Evolutionary conservation across 306 rosid genomes (phyloP), one percentile per base, ranked within the genome.

Genomic region (Casuarina equisetifolia): DNA sequence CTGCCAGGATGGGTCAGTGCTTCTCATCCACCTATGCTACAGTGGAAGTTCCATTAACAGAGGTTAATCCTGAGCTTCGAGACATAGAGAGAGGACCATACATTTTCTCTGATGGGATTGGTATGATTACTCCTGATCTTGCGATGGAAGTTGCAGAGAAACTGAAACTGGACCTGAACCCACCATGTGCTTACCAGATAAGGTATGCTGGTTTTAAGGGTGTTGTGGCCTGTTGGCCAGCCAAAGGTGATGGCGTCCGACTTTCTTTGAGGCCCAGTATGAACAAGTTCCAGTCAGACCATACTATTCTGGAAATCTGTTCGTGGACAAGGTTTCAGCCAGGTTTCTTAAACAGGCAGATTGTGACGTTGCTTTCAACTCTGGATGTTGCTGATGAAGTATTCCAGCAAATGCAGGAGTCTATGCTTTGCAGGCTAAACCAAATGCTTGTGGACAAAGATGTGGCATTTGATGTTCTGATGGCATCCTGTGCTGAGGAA

Each of bases 1-100:
- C 98, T 77, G 95, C 98, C 48, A 86, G 98, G 81, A 93, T 93
- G 92, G 98, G 97, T 32, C 97, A 57, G 67, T 93, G 98, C 74
- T 93, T 93, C 80, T 93, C 98, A 2, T 93, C 97, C 66, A 93
- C 98, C 7, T 93, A 93, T 86, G 98, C 98, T 76, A 86, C 98
- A 0, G 85, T 91, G 58, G 89, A 93, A 76, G 98, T 93, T 85
- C 84, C 83, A 57, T 57, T 72, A 17, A 57, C 43, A 39, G 80
- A 88, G 76, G 90, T 89, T 43, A 81, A 92, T 82, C 12, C 1
- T n/a, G 0, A 48, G 0, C 82, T 88, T 55, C 84, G 84, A 5
- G 98, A 93, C 74, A 68, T 93, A 58, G n/a, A 82, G 84, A 89
- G 93, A 79, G 85, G 88, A 50, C 45, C 7, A 1, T 89, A 91